A percentile compares a stretch with the other conserved stretches of the same genome.
These are phyloP conservation scores for Sordariomycetes sp. DNA, from an alignment of 2,329 filamentous ascomycete genomes.

Conservation along the genomic window DNA sequence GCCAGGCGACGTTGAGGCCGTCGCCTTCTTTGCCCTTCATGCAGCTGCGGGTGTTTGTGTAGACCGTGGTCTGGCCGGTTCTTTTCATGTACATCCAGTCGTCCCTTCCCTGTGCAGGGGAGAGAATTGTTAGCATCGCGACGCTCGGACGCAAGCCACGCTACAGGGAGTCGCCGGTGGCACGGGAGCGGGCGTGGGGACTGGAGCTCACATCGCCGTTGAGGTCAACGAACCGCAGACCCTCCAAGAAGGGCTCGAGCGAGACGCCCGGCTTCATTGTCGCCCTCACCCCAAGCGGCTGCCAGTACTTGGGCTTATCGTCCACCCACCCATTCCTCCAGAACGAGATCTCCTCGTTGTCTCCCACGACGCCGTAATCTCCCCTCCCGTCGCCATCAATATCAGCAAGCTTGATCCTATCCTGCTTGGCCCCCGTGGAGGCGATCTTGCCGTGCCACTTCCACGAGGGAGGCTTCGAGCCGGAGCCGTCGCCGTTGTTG, in stretches of 20 bases:
- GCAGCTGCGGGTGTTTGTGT: constrained; percentile 12
- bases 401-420: constrained; percentile 14
- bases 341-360: constrained; percentile 2
- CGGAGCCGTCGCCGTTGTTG: constrained; percentile 2
- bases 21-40: constrained; percentile 7
- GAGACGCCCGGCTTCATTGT: not conserved
- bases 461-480: constrained; percentile 1
- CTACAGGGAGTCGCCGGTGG: too few relatives aligned
- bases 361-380: constrained; percentile 7
- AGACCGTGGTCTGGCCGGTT: constrained; percentile 9
- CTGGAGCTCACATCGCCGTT: constrained; percentile 6
- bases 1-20: constrained; percentile 12
- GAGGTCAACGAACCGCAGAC: constrained; percentile 11
- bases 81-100: constrained; percentile 13
- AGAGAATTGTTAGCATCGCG: not conserved
- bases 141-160: too few relatives aligned
- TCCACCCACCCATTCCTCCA: constrained; percentile 5
- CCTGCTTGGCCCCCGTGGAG: not conserved
- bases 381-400: constrained; percentile 7
- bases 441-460: not conserved
- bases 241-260: constrained; percentile 7
- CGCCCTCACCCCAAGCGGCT: constrained; percentile 13
- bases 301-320: constrained; percentile 15
- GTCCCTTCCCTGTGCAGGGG: constrained; percentile 7
- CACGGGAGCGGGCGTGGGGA: not conserved